phyloP scores from a whole-genome alignment of 768 basidiomycete species.

The Filobasidium wieringae region DNA sequence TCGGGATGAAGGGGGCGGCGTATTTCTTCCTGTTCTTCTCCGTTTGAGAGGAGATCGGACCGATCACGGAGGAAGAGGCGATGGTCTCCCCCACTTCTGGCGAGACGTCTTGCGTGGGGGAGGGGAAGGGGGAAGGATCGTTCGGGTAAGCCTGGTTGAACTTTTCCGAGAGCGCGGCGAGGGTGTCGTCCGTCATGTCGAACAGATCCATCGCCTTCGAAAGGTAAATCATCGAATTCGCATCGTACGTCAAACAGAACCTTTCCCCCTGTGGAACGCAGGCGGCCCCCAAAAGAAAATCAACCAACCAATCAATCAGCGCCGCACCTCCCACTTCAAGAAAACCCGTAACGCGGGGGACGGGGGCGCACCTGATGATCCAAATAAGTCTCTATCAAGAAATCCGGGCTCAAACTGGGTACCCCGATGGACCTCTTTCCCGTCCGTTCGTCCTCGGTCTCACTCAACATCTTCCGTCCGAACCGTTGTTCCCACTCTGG shows the following conservation, averaged over 20 bases:
- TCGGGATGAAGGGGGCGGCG: conserved; percentile 38
- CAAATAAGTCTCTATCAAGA: conserved; percentile 95
- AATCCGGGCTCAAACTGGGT: conserved; percentile 88
- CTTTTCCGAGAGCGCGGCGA: conserved; percentile 50
- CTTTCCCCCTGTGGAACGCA: conserved; percentile 61
- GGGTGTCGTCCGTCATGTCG: conserved; percentile 73
- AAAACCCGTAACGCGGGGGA: neutral
- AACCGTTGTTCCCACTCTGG: conserved; percentile 99
- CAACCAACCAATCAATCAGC: too few species aligned
- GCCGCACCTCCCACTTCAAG: too few species aligned
- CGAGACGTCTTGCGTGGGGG: conserved; percentile 26
- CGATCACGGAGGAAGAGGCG: neutral
- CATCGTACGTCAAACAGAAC: conserved; percentile 97
- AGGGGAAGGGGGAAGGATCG: conserved; percentile 27
- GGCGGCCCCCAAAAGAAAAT: neutral
- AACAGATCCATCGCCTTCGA: conserved; percentile 99
- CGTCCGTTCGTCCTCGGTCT: conserved; percentile 24
- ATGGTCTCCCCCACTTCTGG: conserved; percentile 36
- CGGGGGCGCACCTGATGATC: conserved; percentile 56
- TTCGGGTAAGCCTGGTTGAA: conserved; percentile 27
- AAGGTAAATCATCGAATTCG: conserved; percentile 96
- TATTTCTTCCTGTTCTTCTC: conserved; percentile 21
- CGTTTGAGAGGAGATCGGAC: neutral
- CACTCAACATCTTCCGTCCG: conserved; percentile 48
- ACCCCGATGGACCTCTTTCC: conserved; percentile 17